Conservation (phyloP, 1,284 basidiomycete species). For the Apiotrichum akiyoshidainum region DNA sequence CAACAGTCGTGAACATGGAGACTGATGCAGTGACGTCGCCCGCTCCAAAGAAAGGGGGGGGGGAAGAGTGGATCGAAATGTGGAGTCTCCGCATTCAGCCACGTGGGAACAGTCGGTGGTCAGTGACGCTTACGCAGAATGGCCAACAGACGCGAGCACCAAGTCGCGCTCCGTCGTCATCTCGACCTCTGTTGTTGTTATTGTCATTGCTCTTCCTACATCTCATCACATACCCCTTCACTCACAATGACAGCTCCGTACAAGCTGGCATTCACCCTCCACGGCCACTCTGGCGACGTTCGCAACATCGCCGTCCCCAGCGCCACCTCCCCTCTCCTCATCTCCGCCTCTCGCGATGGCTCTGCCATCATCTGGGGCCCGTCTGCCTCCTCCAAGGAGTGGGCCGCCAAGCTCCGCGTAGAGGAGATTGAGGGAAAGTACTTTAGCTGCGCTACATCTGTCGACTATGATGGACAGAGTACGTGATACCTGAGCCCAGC, state of each 20-base stretch:
- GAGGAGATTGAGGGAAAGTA: constrained; percentile 72
- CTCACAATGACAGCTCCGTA: constrained; percentile 51
- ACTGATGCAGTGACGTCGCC: no score
- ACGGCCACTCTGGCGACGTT: constrained; percentile 51
- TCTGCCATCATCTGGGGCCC: constrained; percentile 81
- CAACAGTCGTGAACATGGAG: no score
- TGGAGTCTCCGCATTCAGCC: no score
- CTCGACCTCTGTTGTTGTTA: constrained; percentile 2
- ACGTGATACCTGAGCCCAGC: constrained; percentile 11
- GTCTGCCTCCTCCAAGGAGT: constrained; percentile 57
- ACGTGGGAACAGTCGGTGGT: no score
- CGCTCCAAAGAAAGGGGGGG: no score
- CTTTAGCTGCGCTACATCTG: constrained; percentile 54
- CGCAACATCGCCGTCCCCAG: constrained; percentile 32
- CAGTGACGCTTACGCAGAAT: no score
- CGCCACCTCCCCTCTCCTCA: constrained; percentile 52
- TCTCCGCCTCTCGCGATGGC: constrained; percentile 85
- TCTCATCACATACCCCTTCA: constrained; percentile 1
- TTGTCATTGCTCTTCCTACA: neutral
- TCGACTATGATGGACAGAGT: constrained; percentile 41
- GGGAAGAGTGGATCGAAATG: no score
- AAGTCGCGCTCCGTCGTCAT: neutral
- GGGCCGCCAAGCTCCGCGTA: constrained; percentile 70
- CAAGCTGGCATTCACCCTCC: constrained; percentile 74
- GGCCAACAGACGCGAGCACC: no score